Percentiles rank a stretch among this genome's conserved stretches.
Conservation (phyloP, 768 basidiomycete species). For the Auriscalpium microsporum region DNA sequence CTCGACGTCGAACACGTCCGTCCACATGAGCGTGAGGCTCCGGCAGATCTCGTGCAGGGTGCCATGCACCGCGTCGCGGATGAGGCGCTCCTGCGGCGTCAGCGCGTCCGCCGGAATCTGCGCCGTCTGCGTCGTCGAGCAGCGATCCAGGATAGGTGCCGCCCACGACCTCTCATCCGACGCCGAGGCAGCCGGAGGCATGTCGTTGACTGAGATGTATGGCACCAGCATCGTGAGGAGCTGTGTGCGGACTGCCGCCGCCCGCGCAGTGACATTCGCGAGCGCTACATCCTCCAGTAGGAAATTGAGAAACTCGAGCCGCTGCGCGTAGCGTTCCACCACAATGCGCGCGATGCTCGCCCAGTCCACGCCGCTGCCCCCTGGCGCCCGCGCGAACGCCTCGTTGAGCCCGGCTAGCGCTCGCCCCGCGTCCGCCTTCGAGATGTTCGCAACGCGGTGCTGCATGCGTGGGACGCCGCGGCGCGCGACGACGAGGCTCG, state of each 20-base stretch:
- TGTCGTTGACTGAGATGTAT: conserved; percentile 17
- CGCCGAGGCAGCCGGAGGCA: not conserved
- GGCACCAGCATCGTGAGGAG: conserved; percentile 23
- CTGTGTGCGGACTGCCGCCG: conserved; percentile 14
- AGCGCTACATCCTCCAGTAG: conserved; percentile 14
- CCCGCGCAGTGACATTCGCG: conserved; percentile 1
- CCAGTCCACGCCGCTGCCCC: conserved; percentile 28
- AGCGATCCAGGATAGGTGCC: conserved; percentile 8
- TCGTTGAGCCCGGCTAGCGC: conserved; percentile 8
- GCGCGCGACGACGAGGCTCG: conserved; percentile 21
- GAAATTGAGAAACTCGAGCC: conserved; percentile 21
- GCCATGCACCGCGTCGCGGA: conserved; percentile 7
- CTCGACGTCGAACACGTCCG: conserved; percentile 14
- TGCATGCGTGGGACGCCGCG: conserved; percentile 20
- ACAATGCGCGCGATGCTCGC: conserved; percentile 20
- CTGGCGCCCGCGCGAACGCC: not conserved
- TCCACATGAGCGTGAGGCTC: conserved; percentile 9
- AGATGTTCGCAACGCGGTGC: conserved; percentile 24
- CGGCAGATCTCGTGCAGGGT: conserved; percentile 15
- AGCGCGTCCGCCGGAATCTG: conserved; percentile 3
- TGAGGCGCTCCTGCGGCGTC: conserved; percentile 10
- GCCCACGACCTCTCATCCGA: conserved; percentile 8
- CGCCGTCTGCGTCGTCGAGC: conserved; percentile 11
- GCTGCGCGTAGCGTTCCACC: conserved; percentile 24
- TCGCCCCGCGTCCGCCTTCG: conserved; percentile 15